Base-by-base conservation (phyloP, 2,329 filamentous ascomycete genomes). In the Curvularia sp. region DNA sequence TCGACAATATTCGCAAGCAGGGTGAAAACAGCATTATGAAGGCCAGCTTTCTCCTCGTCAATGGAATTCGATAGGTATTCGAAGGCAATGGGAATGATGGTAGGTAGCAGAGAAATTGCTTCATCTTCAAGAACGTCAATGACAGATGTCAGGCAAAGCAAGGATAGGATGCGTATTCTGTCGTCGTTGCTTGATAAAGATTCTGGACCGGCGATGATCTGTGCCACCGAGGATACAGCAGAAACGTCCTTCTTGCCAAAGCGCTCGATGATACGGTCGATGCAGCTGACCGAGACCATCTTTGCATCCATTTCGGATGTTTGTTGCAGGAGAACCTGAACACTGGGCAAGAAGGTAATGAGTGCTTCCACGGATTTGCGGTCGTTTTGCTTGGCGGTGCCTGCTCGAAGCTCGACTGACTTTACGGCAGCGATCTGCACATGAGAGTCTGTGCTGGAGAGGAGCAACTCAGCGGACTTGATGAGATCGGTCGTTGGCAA, bases 241-340 rank as follows among this genome's bases (percentile, higher is more conserved):
- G 90, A 87, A 1, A 90, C 83, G 70, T 97, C 91, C 75, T 93
- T 96, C 81, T 95, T 96, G 66, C 95, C 96, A 74, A 97, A 98
- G 75, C 94, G 94, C 78, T 97, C 93, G 2, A 91, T 87, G 62
- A 99, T 96, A 76, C 92, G 91, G 78, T 97, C 93, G 43, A 98
- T 89, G 68, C 94, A 98, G 34, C 88, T 88, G 61, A 99, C 88
- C 1, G 93, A 91, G 10, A 91, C 92, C 69, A 93, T 89, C 78
- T 94, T 93, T 75, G 95, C 89, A 27, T 87, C 83, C 52, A 89
- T 85, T 65, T 95, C 88, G 30, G 84, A 81, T 6, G 90, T 89
- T 49, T 89, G 85, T 54, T 89, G 83, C 58, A 99, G 86, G 45
- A 96, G 90, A 19, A 85, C 83, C 18, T 91, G 91, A 60, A 97